Evolutionary conservation across 768 basidiomycete genomes (phyloP).

Genomic region (Amanita pseudoporphyria): DNA sequence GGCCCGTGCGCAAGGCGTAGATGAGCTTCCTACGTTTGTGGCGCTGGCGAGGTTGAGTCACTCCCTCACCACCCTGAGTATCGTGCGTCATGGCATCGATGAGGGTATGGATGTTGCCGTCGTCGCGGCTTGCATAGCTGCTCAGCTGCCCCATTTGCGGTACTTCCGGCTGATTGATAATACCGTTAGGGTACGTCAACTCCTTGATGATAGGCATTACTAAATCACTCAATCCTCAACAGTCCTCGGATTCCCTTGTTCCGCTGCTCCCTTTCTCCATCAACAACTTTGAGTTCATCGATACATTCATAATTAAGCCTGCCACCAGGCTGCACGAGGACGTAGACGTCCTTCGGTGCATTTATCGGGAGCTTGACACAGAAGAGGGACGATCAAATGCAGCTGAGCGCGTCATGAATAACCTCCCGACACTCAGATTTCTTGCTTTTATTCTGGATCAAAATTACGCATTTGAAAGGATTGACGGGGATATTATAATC

Average conservation of each 20-base stretch:
- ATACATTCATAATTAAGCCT: conserved; percentile 14
- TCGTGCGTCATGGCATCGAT: conserved; percentile 9
- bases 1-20: conserved; percentile 10
- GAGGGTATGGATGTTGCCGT: conserved; percentile 14
- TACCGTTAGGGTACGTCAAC: conserved; percentile 11
- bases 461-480: background rate
- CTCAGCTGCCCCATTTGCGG: conserved; percentile 15
- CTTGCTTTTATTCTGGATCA: conserved; percentile 2
- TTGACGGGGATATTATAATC: background rate
- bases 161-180: conserved; percentile 16
- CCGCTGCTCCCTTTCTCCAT: conserved; percentile 13
- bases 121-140: conserved; percentile 13
- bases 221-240: background rate
- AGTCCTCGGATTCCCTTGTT: conserved; percentile 11
- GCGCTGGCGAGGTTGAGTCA: conserved; percentile 11
- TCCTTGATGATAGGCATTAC: background rate
- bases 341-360: conserved; percentile 4
- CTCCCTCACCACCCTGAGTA: conserved; percentile 14
- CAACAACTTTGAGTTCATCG: conserved; percentile 10
- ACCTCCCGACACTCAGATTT: conserved; percentile 5
- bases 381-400: background rate
- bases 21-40: conserved; percentile 15
- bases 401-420: conserved; percentile 5
- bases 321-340: conserved; percentile 9
- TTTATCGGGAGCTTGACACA: conserved; percentile 6